Conservation (phyloP, 2,329 filamentous ascomycete genomes). For the Hirsutella thompsonii region DNA sequence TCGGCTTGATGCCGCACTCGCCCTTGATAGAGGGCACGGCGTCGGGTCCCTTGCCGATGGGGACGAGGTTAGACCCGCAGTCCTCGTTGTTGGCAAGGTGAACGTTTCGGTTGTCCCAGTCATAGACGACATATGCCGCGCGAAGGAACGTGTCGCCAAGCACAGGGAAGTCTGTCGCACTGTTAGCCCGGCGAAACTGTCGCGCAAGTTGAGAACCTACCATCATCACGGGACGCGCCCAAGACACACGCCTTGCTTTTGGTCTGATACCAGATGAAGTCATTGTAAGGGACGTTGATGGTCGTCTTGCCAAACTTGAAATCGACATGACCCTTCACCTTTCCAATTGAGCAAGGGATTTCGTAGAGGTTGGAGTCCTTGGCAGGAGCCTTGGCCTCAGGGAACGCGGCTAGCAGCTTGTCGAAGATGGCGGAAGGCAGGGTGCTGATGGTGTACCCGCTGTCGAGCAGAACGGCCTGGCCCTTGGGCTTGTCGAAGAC, state of each 20-base stretch:
- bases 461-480: conserved; percentile 46
- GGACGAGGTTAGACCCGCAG: conserved; percentile 23
- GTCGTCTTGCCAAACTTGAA: conserved; percentile 32
- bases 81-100: conserved; percentile 23
- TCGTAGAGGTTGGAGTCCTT: conserved; percentile 28
- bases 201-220: conserved; percentile 1
- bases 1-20: conserved; percentile 12
- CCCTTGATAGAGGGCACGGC: conserved; percentile 18
- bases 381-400: conserved; percentile 6
- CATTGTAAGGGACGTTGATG: conserved; percentile 30
- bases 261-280: conserved; percentile 30
- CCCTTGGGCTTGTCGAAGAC: conserved; percentile 27
- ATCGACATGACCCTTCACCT: conserved; percentile 27
- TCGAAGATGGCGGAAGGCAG: conserved; percentile 44
- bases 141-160: conserved; percentile 32
- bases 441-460: conserved; percentile 54
- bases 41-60: conserved; percentile 25
- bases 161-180: conserved; percentile 17
- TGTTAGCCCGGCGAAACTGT: too few relatives aligned
- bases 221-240: conserved; percentile 29
- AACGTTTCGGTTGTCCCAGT: conserved; percentile 25
- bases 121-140: conserved; percentile 29
- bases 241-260: conserved; percentile 23
- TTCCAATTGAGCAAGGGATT: conserved; percentile 27
- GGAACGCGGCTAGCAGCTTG: conserved; percentile 28